Evolutionary conservation across 768 basidiomycete species (phyloP).

Genomic region (Coprinopsis marcescibilis): DNA sequence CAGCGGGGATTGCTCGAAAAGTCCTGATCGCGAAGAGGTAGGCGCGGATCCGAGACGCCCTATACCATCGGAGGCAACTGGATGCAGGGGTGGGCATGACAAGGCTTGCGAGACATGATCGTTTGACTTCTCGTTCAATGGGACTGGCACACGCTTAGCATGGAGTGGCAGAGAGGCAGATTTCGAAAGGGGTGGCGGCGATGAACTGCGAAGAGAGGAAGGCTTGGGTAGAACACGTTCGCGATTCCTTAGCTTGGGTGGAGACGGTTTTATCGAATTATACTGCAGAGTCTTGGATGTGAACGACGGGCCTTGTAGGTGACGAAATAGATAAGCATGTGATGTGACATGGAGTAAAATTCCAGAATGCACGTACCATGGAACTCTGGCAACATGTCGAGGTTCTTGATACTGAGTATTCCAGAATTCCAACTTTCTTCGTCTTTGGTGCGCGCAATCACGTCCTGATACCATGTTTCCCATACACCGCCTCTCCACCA

Average conservation of each 20-base stretch:
- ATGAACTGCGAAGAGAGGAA: conserved; percentile 50
- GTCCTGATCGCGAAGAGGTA: conserved; percentile 29
- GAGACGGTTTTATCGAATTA: conserved; percentile 39
- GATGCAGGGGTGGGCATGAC: conserved; percentile 23
- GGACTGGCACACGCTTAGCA: conserved; percentile 38
- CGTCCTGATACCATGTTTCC: conserved; percentile 74
- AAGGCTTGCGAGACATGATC: conserved; percentile 21
- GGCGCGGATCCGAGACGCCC: background rate
- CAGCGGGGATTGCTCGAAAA: conserved; percentile 60
- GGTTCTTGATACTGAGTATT: conserved; percentile 66
- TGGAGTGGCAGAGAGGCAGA: conserved; percentile 77
- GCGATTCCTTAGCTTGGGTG: conserved; percentile 53
- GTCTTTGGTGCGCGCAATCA: conserved; percentile 55
- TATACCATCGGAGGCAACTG: background rate
- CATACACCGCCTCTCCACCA: conserved; percentile 88
- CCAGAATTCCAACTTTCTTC: conserved; percentile 75
- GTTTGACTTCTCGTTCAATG: conserved; percentile 22
- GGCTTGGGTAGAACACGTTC: conserved; percentile 44
- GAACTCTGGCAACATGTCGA: conserved; percentile 64
- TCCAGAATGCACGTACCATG: conserved; percentile 41
- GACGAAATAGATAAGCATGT: background rate
- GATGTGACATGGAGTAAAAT: background rate
- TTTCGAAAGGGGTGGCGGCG: conserved; percentile 81
- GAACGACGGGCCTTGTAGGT: conserved; percentile 38
- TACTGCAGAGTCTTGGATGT: conserved; percentile 42